Conservation (phyloP, 2,329 filamentous ascomycete species). For the Xylariaceae sp. region DNA sequence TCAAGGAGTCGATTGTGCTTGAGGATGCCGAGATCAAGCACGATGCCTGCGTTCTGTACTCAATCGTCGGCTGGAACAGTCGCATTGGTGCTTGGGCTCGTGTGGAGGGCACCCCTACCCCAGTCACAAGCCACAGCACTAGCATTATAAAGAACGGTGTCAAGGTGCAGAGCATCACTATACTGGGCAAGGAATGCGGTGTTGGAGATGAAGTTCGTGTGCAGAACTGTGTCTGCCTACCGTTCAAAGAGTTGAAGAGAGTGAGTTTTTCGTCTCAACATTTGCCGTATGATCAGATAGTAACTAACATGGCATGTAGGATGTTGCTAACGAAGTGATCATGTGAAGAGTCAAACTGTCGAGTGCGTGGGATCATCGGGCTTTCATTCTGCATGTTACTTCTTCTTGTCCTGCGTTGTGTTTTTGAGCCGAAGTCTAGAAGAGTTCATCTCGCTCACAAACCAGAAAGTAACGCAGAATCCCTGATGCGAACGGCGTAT, state of each 20-base stretch:
- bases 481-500: constrained; percentile 9
- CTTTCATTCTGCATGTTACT: constrained; percentile 1
- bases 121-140: constrained; percentile 81
- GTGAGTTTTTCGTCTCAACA: constrained; percentile 48
- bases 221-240: constrained; percentile 96
- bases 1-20: constrained; percentile 94
- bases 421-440: constrained; percentile 8
- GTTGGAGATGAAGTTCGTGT: constrained; percentile 93
- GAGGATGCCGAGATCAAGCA: constrained; percentile 96
- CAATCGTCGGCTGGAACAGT: constrained; percentile 95
- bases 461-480: constrained; percentile 5
- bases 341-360: constrained; percentile 56
- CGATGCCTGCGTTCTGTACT: constrained; percentile 90
- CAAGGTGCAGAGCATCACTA: constrained; percentile 98
- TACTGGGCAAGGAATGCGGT: constrained; percentile 89
- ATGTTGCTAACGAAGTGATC: constrained; percentile 82
- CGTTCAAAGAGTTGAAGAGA: constrained; percentile 96
- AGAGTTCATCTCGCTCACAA: background rate
- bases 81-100: constrained; percentile 96
- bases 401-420: constrained; percentile 10
- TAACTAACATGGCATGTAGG: constrained; percentile 42
- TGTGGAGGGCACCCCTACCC: constrained; percentile 90
- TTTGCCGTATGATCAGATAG: constrained; percentile 26
- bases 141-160: constrained; percentile 96
- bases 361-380: background rate